Evolutionary conservation across 768 basidiomycete genomes (phyloP), one percentile per base, ranked within the genome.

Genomic region (Mycena galericulata): DNA sequence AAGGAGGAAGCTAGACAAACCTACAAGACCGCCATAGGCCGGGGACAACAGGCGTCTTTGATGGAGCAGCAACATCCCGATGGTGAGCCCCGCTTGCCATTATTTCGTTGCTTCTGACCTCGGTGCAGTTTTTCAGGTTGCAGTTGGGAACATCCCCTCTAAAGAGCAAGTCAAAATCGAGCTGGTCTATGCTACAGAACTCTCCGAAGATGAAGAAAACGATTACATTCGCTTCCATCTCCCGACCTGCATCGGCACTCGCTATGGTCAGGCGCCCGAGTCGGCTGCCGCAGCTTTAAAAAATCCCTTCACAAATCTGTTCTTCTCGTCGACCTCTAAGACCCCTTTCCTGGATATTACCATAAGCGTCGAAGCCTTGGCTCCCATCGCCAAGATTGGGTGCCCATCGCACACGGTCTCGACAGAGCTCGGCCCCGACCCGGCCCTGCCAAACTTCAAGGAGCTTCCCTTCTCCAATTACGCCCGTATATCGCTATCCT

Each of bases 401-500:
- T 61, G 58, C 41, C 68, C 68, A 4, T 65, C 68, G 14, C 63
- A 70, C 53, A 24, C 43, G 38, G 49, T 70, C 36, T 65, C 68
- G 18, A 66, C 64, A 9, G 68, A 70, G 53, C 68, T 70, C 22
- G 68, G 68, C 7, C 68, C 68, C 14, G 68, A 70, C 30, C 63
- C 68, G 9, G 20, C 3, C 1, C 43, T 70, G 12, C 57, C 68
- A 63, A 70, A 65, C 46, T 56, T 40, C 27, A 46, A 65, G 14
- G 64, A 70, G 12, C 59, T 70, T 4, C 58, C 64, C 10, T 65
- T 65, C 36, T 47, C 47, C 1, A 65, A 65, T 29, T 65, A 65
- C 12, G 64, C 64, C 26, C 64, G 64, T 12, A 38, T 65, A 11
- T 65, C 55, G 15, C 54, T 65, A 20, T 49, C 64, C 1, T 65